phyloP scores from a whole-genome alignment of 352 stramenopile genomes.

The Globisporangium heterothallicum region DNA sequence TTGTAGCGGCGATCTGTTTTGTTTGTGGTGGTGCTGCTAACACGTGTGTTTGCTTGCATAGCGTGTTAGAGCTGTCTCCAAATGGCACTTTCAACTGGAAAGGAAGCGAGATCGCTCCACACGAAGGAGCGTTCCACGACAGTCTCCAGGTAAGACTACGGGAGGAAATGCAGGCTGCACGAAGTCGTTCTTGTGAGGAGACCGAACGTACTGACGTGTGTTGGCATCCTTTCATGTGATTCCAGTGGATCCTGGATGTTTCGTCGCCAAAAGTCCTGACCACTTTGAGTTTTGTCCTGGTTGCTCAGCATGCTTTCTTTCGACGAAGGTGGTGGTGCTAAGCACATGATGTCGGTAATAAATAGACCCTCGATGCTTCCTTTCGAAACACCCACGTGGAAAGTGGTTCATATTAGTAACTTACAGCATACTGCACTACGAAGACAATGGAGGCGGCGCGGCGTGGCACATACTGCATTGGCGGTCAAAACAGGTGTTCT shows the following conservation, averaged over 20 bases:
- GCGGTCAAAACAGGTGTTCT: constrained; percentile 71
- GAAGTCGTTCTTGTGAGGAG: no score
- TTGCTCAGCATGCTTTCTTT: constrained; percentile 11
- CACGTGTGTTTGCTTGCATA: constrained; percentile 8
- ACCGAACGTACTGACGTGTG: not conserved
- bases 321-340: no score
- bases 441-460: constrained; percentile 9
- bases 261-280: constrained; percentile 8
- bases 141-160: constrained; percentile 20
- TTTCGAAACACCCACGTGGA: no score
- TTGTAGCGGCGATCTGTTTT: not conserved
- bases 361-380: no score
- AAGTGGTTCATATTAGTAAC: no score
- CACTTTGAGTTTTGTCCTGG: constrained; percentile 9
- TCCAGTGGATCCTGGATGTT: constrained; percentile 21
- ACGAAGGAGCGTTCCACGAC: constrained; percentile 17
- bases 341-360: no score
- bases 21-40: not conserved
- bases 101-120: constrained; percentile 24
- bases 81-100: constrained; percentile 28
- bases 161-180: no score
- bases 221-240: not conserved
- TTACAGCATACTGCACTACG: constrained; percentile 17
- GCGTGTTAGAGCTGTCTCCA: constrained; percentile 25
- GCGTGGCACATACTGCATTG: constrained; percentile 65